Evolutionary conservation across 352 stramenopile species (phyloP), one percentile per base, ranked within the genome.

Genomic region (Pilasporangium apinafurcum): DNA sequence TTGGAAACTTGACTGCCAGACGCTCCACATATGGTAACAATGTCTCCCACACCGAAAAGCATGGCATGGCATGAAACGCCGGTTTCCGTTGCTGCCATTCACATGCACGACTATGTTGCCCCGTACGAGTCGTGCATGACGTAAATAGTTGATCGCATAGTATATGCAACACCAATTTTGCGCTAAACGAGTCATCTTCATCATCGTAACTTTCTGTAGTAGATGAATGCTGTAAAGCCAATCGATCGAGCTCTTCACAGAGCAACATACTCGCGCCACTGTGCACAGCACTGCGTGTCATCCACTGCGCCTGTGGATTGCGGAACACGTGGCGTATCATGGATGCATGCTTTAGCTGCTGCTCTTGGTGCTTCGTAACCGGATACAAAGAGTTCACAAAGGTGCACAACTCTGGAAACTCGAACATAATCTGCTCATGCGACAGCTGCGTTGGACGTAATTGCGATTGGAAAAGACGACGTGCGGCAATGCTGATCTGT

Each of bases 51-150:
- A 77, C 48, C 2, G 53, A 48, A 1, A 75, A 72, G 54, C 76
- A 88, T 20, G 53, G 53, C 76, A 88, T 88, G 5, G 68, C 47
- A 40, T 83, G 68, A 34, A 76, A 85, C 38, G 62, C 53, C 0
- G 76, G 76, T 37, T 82, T 84, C 21, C 55, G 38, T 27, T 65
- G 48, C 6, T 51, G 47, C 76, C 76, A 88, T 40, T 57, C 62
- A 32, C 76, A 88, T 14, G 58, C 62, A 7, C 58, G 44, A 34
- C 56, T 50, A 0, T 32, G 6, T 9, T 24, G 20, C 13, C 47
- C 56, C 3, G 65, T 33, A 16, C 66, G 53, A 10, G 64, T 40
- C 5, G 28, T 32, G 48, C 71, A 86, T 0, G 53, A 41, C 21
- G 38, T 44, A 6, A 84, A 51, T 35, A 86, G 40, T 29, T 65